Conservation (phyloP, 2,329 filamentous ascomycete genomes). For the Monilinia aucupariae region DNA sequence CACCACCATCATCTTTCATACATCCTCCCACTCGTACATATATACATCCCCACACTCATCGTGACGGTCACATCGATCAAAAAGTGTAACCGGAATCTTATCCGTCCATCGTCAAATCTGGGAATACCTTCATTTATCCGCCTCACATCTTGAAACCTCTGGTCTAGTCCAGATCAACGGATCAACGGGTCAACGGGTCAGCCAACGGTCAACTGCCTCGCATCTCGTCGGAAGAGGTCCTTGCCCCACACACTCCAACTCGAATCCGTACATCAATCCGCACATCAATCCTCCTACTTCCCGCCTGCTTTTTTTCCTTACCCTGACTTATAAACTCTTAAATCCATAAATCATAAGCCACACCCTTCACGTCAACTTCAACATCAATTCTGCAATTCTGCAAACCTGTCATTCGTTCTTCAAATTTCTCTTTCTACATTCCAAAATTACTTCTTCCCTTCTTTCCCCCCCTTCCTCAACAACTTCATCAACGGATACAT, state of each 20-base stretch:
- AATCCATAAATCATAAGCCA: no score
- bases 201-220: no score
- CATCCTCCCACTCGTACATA: no score
- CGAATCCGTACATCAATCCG: not conserved
- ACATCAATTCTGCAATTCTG: not conserved
- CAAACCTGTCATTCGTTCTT: constrained; percentile 13
- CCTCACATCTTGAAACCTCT: not conserved
- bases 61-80: no score
- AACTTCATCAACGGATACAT: not conserved
- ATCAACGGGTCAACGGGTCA: not conserved
- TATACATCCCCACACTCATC: no score
- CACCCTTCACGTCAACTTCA: not conserved
- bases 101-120: not conserved
- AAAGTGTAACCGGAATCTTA: not conserved
- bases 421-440: not conserved
- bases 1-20: not conserved
- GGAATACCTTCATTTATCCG: not conserved
- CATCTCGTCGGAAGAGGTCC: no score
- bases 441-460: not conserved
- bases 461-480: not conserved
- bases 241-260: no score
- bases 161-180: no score
- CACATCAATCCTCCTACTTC: constrained; percentile 6
- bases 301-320: not conserved
- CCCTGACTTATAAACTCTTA: no score